Evolutionary conservation across 495 filamentous ascomycete species (phyloP).

Genomic region (Penicillium ochrochloron): DNA sequence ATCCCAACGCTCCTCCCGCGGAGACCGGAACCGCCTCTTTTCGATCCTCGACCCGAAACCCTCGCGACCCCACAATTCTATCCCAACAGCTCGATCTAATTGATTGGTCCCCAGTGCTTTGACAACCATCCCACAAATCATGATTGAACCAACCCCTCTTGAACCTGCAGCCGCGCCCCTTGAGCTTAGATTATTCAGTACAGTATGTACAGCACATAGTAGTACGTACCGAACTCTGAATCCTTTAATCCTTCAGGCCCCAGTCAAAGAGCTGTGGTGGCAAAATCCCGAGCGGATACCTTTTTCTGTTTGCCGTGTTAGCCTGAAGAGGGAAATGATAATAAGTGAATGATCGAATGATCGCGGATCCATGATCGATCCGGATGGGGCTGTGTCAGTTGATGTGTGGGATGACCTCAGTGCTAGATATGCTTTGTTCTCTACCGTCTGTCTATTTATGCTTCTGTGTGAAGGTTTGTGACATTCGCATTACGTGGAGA

Average conservation of each 20-base stretch:
- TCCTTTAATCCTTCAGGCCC: background rate
- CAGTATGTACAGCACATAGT: too few species aligned
- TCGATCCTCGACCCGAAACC: background rate
- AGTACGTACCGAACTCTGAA: too few species aligned
- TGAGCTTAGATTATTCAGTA: constrained; percentile 1
- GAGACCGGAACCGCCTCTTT: background rate
- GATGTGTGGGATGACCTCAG: constrained; percentile 3
- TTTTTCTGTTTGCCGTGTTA: background rate
- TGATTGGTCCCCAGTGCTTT: constrained; percentile 1
- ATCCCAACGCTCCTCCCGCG: too few species aligned
- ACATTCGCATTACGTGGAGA: background rate
- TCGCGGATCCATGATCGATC: background rate
- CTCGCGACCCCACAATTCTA: background rate
- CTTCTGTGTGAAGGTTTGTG: background rate
- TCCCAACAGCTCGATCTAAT: background rate
- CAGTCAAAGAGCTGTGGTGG: background rate
- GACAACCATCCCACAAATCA: background rate
- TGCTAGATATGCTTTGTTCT: background rate
- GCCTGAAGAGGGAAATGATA: background rate
- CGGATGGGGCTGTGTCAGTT: constrained; percentile 1
- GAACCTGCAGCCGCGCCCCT: background rate
- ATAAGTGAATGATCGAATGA: background rate
- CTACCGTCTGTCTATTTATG: background rate
- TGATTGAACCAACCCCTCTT: background rate
- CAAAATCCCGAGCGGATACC: constrained; percentile 5